phyloP scores from a whole-genome alignment of 805 yeast genomes.

The Ogataea corticis region DNA sequence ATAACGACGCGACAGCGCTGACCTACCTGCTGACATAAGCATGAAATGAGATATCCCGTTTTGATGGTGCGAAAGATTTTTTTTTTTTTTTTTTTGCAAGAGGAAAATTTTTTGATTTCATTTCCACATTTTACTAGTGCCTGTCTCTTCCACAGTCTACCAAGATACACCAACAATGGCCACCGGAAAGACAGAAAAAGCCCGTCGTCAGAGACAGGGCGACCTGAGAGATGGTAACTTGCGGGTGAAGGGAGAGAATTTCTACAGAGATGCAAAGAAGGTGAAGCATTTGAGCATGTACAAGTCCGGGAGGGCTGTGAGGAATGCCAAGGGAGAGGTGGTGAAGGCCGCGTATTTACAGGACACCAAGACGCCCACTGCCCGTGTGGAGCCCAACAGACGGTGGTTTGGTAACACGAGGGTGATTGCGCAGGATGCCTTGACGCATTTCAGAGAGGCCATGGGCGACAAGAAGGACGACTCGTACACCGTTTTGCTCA shows the following conservation, averaged over 20 bases:
- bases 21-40: neutral
- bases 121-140: too few species aligned
- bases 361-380: slow-evolving; percentile 82
- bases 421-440: slow-evolving; percentile 95
- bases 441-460: slow-evolving; percentile 91
- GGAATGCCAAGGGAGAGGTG: slow-evolving; percentile 86
- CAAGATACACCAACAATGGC: slow-evolving; percentile 58
- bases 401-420: slow-evolving; percentile 98
- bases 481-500: slow-evolving; percentile 79
- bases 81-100: slow-evolving; percentile 4
- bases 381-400: slow-evolving; percentile 93
- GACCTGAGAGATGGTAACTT: slow-evolving; percentile 86
- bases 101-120: slow-evolving; percentile 10
- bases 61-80: slow-evolving; percentile 1
- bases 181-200: slow-evolving; percentile 86
- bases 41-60: neutral
- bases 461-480: slow-evolving; percentile 83
- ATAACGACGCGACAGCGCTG: neutral
- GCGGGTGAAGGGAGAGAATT: slow-evolving; percentile 95
- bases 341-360: slow-evolving; percentile 86
- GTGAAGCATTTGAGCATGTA: slow-evolving; percentile 91
- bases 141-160: slow-evolving; percentile 4
- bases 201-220: slow-evolving; percentile 80
- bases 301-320: slow-evolving; percentile 82
- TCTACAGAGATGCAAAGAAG: slow-evolving; percentile 90